These are phyloP conservation scores for Thuja plicata DNA, from an alignment of 83 land plant species.

Conservation along the genomic window DNA sequence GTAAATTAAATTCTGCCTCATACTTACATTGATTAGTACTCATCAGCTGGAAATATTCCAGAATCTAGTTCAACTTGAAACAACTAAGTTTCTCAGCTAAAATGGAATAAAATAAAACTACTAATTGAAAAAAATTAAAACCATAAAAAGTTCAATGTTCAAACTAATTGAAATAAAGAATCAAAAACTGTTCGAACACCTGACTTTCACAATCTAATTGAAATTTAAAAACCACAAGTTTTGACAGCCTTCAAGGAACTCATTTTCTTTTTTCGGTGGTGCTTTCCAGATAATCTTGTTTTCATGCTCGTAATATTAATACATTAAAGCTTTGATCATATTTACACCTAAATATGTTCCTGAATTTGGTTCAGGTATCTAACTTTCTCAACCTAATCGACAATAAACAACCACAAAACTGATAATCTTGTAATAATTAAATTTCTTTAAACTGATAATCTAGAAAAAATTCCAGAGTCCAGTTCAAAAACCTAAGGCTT, in stretches of 20 bases:
- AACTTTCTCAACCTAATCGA: not conserved
- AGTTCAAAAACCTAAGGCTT: not conserved
- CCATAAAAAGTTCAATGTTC: not conserved
- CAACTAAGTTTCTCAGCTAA: not conserved
- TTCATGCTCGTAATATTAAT: not conserved
- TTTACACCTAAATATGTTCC: not conserved
- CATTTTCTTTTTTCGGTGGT: not conserved
- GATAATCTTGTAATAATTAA: not conserved
- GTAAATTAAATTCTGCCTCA: not conserved
- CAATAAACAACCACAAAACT: not conserved
- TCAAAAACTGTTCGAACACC: not conserved
- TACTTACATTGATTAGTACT: too few species aligned
- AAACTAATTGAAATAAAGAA: not conserved
- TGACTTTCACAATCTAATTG: not conserved
- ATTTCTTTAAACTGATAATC: not conserved
- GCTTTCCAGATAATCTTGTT: not conserved
- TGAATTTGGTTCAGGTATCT: not conserved
- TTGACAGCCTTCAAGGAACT: not conserved
- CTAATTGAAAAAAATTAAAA: not conserved
- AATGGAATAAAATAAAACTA: not conserved
- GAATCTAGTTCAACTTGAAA: not conserved
- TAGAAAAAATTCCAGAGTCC: not conserved
- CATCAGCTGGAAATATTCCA: too few species aligned
- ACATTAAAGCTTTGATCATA: not conserved
- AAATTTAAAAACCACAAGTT: not conserved